These are phyloP conservation scores for Harringtonia aguacate DNA, from an alignment of 2,329 filamentous ascomycete genomes.

Conservation along the genomic window DNA sequence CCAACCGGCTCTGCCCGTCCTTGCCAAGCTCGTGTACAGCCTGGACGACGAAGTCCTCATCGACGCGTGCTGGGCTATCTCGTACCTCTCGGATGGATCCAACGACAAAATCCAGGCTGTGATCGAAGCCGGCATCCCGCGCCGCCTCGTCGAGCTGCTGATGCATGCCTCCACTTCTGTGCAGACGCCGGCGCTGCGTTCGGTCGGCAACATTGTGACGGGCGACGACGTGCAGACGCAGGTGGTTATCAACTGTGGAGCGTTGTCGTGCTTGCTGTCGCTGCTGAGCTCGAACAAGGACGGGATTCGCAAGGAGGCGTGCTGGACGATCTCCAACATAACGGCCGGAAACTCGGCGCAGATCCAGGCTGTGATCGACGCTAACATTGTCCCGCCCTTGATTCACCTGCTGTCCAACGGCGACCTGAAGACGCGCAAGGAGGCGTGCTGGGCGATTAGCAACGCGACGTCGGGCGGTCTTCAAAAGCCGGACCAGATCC, in stretches of 20 bases:
- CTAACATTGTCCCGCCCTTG: constrained; percentile 90
- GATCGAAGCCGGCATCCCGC: constrained; percentile 95
- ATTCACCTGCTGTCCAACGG: constrained; percentile 95
- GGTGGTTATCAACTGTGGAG: constrained; percentile 97
- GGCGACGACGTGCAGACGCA: constrained; percentile 98
- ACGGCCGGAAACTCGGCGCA: constrained; percentile 96
- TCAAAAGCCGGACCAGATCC: constrained; percentile 97
- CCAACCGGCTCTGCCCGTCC: constrained; percentile 82
- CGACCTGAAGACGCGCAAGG: constrained; percentile 97
- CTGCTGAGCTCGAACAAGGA: constrained; percentile 96
- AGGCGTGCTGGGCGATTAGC: constrained; percentile 98
- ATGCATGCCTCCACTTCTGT: constrained; percentile 98
- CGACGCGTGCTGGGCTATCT: constrained; percentile 99
- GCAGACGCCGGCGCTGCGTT: constrained; percentile 92
- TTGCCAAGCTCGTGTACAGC: constrained; percentile 96
- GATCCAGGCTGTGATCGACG: constrained; percentile 93
- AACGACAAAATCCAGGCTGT: constrained; percentile 99
- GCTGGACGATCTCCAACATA: constrained; percentile 99
- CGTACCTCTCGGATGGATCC: constrained; percentile 92
- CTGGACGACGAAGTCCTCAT: constrained; percentile 97
- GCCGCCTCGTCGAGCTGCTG: constrained; percentile 88
- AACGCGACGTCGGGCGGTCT: constrained; percentile 96
- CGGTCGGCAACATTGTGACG: constrained; percentile 97
- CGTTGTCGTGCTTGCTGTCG: constrained; percentile 82
- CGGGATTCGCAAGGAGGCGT: constrained; percentile 97